Conservation (phyloP, 768 basidiomycete species). For the Rhodotorula paludigena region DNA sequence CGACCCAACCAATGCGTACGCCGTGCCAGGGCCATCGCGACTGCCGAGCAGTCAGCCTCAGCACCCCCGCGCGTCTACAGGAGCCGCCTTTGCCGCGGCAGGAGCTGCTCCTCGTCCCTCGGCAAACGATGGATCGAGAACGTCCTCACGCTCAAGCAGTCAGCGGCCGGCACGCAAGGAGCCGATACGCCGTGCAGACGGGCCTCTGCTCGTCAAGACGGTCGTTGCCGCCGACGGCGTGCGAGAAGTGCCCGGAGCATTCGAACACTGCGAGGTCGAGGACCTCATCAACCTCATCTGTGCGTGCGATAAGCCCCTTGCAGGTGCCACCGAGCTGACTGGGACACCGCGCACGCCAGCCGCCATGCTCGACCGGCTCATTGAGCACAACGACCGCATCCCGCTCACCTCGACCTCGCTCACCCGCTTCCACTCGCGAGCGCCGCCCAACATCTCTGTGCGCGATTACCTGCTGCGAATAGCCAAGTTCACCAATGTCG, state of each 20-base stretch:
- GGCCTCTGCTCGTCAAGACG: conserved; percentile 25
- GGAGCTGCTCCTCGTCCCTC: neutral
- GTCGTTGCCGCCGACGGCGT: conserved; percentile 26
- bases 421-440: conserved; percentile 92
- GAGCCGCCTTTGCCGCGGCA: conserved; percentile 2
- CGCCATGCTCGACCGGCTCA: conserved; percentile 83
- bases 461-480: conserved; percentile 92
- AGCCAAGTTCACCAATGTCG: conserved; percentile 89
- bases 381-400: conserved; percentile 92
- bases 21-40: conserved; percentile 5
- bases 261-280: conserved; percentile 78
- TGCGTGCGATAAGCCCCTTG: conserved; percentile 47
- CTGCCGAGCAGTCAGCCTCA: neutral
- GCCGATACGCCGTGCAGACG: neutral
- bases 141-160: no score
- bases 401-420: conserved; percentile 81
- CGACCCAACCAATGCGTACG: conserved; percentile 24
- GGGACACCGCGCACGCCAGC: neutral
- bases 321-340: neutral
- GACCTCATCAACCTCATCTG: conserved; percentile 82
- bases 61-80: neutral
- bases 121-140: no score
- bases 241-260: conserved; percentile 62
- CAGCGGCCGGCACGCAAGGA: no score
- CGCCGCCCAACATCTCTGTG: conserved; percentile 78